Evolutionary conservation across 345 rosid species (phyloP).

Genomic region (Cardamine occulta): DNA sequence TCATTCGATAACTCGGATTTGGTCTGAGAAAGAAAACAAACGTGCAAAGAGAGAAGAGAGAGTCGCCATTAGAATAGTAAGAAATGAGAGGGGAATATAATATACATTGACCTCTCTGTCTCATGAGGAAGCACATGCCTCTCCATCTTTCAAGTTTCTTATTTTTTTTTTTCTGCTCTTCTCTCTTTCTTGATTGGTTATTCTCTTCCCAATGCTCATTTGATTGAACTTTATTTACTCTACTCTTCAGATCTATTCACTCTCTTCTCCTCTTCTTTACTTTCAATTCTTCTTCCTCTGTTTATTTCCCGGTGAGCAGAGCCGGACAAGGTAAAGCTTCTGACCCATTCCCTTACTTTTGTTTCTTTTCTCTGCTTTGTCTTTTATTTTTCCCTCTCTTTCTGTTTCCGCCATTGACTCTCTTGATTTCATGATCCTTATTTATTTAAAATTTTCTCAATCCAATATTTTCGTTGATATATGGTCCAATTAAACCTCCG

Average conservation of each 20-base stretch:
- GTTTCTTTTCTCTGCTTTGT: background rate
- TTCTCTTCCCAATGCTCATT: conserved; percentile 41
- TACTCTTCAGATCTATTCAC: conserved; percentile 57
- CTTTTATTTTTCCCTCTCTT: background rate
- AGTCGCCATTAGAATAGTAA: conserved; percentile 33
- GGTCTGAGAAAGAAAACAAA: conserved; percentile 41
- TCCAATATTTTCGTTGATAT: background rate
- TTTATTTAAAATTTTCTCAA: background rate
- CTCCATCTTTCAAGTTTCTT: conserved; percentile 38
- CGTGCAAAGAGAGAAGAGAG: conserved; percentile 35
- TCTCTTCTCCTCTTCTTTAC: background rate
- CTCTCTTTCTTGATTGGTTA: conserved; percentile 38
- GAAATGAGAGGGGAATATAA: conserved; percentile 41
- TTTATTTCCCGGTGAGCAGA: conserved; percentile 37
- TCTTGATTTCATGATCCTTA: background rate
- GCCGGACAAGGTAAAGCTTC: conserved; percentile 40
- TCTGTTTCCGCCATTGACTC: conserved; percentile 26
- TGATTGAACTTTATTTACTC: conserved; percentile 51
- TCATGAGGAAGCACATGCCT: conserved; percentile 50
- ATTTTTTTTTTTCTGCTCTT: conserved; percentile 7
- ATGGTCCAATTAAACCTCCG: background rate
- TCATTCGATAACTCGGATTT: conserved; percentile 37
- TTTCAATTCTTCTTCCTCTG: conserved; percentile 15
- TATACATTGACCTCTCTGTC: conserved; percentile 69
- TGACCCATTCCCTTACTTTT: background rate